Conservation (phyloP, 2,329 filamentous ascomycete species). For the Fusarium sp. region DNA sequence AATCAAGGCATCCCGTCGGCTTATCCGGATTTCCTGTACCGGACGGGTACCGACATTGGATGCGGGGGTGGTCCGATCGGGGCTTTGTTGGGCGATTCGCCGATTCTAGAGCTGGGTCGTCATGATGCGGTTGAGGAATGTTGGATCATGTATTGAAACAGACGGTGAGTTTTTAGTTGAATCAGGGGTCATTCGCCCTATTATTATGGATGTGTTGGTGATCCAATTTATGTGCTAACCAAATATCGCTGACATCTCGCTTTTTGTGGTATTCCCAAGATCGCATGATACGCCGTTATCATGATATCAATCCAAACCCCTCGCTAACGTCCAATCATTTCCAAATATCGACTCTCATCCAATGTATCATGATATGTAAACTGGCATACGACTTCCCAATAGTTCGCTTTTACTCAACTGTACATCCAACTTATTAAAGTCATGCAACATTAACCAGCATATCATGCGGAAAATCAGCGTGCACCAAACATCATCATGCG, state of each 20-base stretch:
- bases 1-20: constrained; percentile 20
- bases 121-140: constrained; percentile 23
- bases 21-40: constrained; percentile 12
- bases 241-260: background rate
- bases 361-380: constrained; percentile 59
- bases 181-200: background rate
- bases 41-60: background rate
- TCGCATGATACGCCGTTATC: constrained; percentile 14
- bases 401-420: constrained; percentile 66
- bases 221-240: background rate
- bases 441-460: constrained; percentile 68
- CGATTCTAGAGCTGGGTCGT: background rate
- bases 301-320: constrained; percentile 18
- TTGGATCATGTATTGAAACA: constrained; percentile 13
- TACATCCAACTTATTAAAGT: constrained; percentile 66
- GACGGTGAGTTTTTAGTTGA: constrained; percentile 2
- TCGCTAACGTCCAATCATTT: background rate
- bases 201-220: background rate
- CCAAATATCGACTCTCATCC: background rate
- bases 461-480: constrained; percentile 68
- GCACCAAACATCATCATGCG: constrained; percentile 64
- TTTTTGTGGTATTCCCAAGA: background rate
- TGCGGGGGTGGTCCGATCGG: constrained; percentile 18
- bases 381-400: constrained; percentile 65
- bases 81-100: background rate